A percentile compares a stretch with the other conserved stretches of the same genome.
phyloP scores from a whole-genome alignment of 2,329 filamentous ascomycete genomes.

The Rosellinia necatrix region DNA sequence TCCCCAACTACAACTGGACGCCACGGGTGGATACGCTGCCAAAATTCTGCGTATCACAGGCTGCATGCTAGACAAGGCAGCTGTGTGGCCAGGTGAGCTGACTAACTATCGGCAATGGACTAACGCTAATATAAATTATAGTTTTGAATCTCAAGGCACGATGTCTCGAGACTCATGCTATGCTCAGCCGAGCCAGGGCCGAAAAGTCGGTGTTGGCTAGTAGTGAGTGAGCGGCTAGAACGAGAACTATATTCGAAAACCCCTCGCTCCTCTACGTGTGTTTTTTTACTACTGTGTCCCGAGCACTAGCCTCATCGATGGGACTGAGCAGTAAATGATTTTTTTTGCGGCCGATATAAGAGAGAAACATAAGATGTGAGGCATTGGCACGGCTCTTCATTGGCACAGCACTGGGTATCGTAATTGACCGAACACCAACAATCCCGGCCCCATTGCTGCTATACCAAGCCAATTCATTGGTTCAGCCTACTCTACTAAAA shows the following conservation, averaged over 20 bases:
- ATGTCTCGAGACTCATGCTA: constrained; percentile 60
- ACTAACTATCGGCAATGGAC: not conserved
- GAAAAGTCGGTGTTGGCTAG: constrained; percentile 54
- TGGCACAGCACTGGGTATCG: not conserved
- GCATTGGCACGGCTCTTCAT: not conserved
- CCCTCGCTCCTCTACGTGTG: not conserved
- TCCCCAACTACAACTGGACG: constrained; percentile 59
- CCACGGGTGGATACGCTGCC: constrained; percentile 76
- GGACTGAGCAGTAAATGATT: not conserved
- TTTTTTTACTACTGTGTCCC: not conserved
- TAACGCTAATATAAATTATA: constrained; percentile 26
- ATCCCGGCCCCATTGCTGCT: not conserved
- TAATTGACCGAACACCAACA: not conserved
- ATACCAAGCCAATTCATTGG: not conserved
- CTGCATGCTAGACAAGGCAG: constrained; percentile 84
- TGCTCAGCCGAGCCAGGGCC: constrained; percentile 55
- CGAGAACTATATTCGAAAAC: not conserved
- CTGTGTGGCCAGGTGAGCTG: constrained; percentile 85
- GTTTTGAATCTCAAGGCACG: constrained; percentile 60
- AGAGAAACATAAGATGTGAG: no score
- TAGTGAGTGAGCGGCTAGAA: constrained; percentile 40
- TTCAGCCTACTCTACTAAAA: not conserved
- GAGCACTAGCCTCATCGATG: not conserved
- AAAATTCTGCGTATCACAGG: constrained; percentile 85
- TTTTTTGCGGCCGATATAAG: not conserved